These are phyloP conservation scores for Leccinum laetum DNA, from an alignment of 1,284 basidiomycete genomes.

Conservation along the genomic window DNA sequence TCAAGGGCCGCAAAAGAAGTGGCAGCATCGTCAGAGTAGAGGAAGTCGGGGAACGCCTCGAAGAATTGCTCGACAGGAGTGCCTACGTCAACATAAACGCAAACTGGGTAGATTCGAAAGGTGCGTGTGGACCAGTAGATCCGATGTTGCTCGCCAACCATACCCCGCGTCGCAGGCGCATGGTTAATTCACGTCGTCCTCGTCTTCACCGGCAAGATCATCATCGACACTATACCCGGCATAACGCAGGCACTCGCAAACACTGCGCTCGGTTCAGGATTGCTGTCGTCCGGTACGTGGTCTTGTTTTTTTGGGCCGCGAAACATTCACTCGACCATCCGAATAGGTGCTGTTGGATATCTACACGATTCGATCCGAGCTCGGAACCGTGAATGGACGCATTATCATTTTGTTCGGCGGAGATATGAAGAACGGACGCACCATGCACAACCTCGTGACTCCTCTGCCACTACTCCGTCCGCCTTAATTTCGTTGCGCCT, in stretches of 20 bases:
- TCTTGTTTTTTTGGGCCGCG: background rate
- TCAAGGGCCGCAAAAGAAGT: slow-evolving; percentile 66
- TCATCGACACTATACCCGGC: slow-evolving; percentile 93
- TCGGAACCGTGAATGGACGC: no score
- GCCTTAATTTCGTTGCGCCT: no score
- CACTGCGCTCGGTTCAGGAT: no score
- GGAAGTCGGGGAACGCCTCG: slow-evolving; percentile 77
- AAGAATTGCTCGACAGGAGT: slow-evolving; percentile 81
- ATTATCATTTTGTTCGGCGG: no score
- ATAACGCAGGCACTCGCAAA: slow-evolving; percentile 63
- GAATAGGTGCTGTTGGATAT: no score
- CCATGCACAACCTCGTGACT: no score
- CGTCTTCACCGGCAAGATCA: slow-evolving; percentile 87
- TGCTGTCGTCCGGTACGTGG: slow-evolving; percentile 39
- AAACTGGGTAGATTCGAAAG: slow-evolving; percentile 98
- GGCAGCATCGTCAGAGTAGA: slow-evolving; percentile 88
- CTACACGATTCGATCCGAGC: no score
- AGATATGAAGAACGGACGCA: no score
- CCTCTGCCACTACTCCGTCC: no score
- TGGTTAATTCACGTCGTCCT: slow-evolving; percentile 98
- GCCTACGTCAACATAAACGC: slow-evolving; percentile 92
- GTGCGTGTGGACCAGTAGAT: slow-evolving; percentile 43
- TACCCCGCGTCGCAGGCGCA: slow-evolving; percentile 60
- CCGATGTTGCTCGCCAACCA: slow-evolving; percentile 8
- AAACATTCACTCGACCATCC: no score